These are phyloP conservation scores for Exophiala calicioides DNA, from an alignment of 2,329 filamentous ascomycete genomes.

Conservation along the genomic window DNA sequence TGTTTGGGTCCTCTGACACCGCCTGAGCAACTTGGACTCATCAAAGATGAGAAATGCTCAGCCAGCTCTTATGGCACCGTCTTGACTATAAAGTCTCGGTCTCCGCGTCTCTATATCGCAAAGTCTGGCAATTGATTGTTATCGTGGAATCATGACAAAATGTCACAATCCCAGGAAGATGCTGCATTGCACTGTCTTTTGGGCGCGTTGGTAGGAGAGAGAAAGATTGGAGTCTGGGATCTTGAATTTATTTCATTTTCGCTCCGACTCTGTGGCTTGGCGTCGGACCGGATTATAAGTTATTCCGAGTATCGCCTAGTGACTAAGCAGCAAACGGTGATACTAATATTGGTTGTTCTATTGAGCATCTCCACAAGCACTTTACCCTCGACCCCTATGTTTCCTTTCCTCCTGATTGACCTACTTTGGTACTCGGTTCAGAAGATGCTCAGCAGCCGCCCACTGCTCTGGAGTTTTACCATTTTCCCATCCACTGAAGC, in stretches of 20 bases:
- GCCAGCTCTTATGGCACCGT: slow-evolving; percentile 73
- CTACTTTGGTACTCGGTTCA: no score
- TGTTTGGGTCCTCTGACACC: slow-evolving; percentile 84
- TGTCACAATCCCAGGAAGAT: slow-evolving; percentile 61
- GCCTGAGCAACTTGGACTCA: slow-evolving; percentile 65
- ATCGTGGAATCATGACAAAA: slow-evolving; percentile 66
- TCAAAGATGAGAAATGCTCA: slow-evolving; percentile 53
- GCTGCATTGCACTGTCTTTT: slow-evolving; percentile 84
- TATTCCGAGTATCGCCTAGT: no score
- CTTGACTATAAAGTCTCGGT: slow-evolving; percentile 41
- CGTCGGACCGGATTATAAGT: no score
- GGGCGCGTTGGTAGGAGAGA: slow-evolving; percentile 66
- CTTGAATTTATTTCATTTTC: slow-evolving; percentile 16
- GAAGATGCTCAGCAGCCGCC: no score
- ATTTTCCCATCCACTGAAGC: no score
- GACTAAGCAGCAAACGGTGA: no score
- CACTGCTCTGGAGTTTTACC: no score
- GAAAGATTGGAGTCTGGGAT: slow-evolving; percentile 27
- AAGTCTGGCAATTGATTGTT: slow-evolving; percentile 63
- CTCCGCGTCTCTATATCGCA: slow-evolving; percentile 64
- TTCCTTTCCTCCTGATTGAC: no score
- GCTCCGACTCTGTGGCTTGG: no score
- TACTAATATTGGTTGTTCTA: no score
- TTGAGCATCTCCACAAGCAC: no score
- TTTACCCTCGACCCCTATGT: no score